These are phyloP conservation scores for Aureobasidium mangrovei DNA, from an alignment of 2,329 filamentous ascomycete species.

Conservation along the genomic window DNA sequence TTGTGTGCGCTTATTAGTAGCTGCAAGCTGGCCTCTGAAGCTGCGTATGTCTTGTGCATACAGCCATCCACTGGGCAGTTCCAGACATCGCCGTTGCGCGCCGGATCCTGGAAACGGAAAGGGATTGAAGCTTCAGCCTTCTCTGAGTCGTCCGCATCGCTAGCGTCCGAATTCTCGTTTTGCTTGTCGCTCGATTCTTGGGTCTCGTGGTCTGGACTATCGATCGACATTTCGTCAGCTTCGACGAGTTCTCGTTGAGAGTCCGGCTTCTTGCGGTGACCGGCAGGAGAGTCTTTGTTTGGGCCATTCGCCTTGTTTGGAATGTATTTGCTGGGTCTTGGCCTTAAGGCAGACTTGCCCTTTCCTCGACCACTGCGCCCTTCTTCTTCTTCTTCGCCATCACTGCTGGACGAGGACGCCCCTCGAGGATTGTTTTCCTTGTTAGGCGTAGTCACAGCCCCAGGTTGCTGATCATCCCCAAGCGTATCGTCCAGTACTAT, in stretches of 20 bases:
- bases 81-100: slow-evolving; percentile 46
- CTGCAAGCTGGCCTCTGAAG: slow-evolving; percentile 48
- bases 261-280: background rate
- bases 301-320: background rate
- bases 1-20: slow-evolving; percentile 53
- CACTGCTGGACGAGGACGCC: background rate
- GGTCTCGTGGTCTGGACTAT: slow-evolving; percentile 8
- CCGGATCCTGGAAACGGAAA: background rate
- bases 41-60: slow-evolving; percentile 53
- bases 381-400: background rate
- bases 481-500: background rate
- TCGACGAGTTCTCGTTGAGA: slow-evolving; percentile 21
- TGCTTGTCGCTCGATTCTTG: slow-evolving; percentile 12
- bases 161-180: background rate
- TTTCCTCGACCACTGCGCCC: slow-evolving; percentile 19
- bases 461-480: background rate
- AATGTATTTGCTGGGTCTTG: slow-evolving; percentile 24
- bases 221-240: slow-evolving; percentile 26
- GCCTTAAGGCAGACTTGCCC: slow-evolving; percentile 26
- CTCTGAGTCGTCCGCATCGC: background rate
- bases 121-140: background rate
- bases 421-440: background rate
- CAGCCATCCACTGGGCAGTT: slow-evolving; percentile 57
- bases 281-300: background rate
- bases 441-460: background rate